phyloP scores from a whole-genome alignment of 2,329 filamentous ascomycete species.

The Tolypocladium inflatum region DNA sequence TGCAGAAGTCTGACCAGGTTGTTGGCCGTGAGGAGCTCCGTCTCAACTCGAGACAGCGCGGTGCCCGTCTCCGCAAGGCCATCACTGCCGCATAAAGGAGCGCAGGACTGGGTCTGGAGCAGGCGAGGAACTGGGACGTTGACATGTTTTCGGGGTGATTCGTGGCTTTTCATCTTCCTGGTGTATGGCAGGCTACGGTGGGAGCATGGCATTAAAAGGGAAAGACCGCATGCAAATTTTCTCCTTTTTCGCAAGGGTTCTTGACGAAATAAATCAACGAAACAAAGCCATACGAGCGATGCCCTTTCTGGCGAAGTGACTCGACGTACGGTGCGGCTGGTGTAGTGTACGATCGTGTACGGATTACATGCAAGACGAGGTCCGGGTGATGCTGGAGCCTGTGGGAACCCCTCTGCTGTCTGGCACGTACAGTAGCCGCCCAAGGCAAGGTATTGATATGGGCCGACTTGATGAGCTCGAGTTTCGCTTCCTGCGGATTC shows the following conservation, averaged over 20 bases:
- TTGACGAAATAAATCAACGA: constrained; percentile 24
- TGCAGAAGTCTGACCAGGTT: constrained; percentile 88
- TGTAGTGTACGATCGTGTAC: not conserved
- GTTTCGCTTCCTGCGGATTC: not conserved
- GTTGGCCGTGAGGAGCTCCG: constrained; percentile 54
- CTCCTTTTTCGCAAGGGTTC: constrained; percentile 21
- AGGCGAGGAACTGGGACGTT: constrained; percentile 1
- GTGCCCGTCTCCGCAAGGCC: constrained; percentile 54
- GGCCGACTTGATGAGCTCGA: not conserved
- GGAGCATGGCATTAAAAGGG: constrained; percentile 28
- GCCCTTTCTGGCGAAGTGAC: not conserved
- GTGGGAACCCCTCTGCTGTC: not conserved
- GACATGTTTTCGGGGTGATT: constrained; percentile 10
- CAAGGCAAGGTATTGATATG: no score
- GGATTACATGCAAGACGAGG: not conserved
- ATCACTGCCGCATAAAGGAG: constrained; percentile 51
- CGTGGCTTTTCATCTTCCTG: constrained; percentile 29
- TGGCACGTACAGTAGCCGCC: not conserved
- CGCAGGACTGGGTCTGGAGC: constrained; percentile 2
- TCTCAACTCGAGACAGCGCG: constrained; percentile 89
- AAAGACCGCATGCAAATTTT: constrained; percentile 22
- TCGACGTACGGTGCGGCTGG: not conserved
- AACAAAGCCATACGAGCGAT: constrained; percentile 2
- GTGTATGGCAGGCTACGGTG: constrained; percentile 28
- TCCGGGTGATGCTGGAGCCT: not conserved